Evolutionary conservation across 208 protist genomes (phyloP), one percentile per base, ranked within the genome.

Genomic region (Wallacemonas sp.): DNA sequence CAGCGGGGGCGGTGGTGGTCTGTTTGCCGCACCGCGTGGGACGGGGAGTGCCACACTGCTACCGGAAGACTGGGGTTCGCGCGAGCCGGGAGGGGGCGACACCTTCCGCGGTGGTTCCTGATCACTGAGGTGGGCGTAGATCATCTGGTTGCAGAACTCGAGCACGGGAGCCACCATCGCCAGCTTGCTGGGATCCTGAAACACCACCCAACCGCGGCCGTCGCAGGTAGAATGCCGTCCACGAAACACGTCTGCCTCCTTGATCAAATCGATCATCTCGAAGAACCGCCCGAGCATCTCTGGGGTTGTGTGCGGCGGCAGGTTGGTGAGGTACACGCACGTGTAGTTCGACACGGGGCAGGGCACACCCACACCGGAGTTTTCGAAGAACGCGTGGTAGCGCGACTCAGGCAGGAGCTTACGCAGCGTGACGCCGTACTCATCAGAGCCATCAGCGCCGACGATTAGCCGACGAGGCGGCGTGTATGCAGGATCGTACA

Each of bases 271-370:
- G 65, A 89, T 83, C 6, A 72, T 58, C 32, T 92, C 85, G 61
- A 92, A 95, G 67, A 78, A 92, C 24, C 73, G 71, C 5, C 85
- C 81, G 30, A 95, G 71, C 79, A 91, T 82, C 63, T 83, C 75
- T 6, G 85, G 74, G 0, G 89, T 92, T 0, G 89, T 86, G 66
- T 80, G 63, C 22, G 66, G 68, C 21, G 89, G 89, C 22, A 94
- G 73, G 62, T 81, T 69, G 15, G 68, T 78, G 24, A 94, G 83
- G 53, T 94, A 94, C 12, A 78, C 61, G 33, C 87, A 93, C 21
- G 76, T 68, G 71, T 72, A 81, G 22, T 50, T 71, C 13, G 63
- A 50, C 1, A 63, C 34, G 12, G 72, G 67, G 60, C 68, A 78
- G 29, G 73, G 76, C 36, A 45, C 54, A 37, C 76, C 77, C 22